A percentile compares a stretch with the other conserved stretches of the same genome.
phyloP scores from a whole-genome alignment of 306 rosid species.

The Castanea mollissima region DNA sequence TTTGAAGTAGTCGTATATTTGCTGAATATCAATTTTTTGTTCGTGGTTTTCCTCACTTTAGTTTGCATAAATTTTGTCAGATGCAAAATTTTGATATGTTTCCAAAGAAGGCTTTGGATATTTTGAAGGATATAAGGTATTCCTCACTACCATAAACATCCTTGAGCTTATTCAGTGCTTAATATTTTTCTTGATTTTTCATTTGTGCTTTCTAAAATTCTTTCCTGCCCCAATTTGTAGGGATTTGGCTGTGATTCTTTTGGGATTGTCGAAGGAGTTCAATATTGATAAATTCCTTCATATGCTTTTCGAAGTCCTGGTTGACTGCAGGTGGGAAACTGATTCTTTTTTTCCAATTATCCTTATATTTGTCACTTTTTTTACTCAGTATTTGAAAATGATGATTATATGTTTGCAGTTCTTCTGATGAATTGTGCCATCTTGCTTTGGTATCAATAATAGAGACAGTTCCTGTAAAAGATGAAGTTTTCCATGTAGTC shows the following conservation, averaged over 20 bases:
- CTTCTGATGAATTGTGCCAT: conserved; percentile 54
- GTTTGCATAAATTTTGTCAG: conserved; percentile 40
- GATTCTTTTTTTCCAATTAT: conserved; percentile 6
- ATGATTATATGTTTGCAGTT: conserved; percentile 51
- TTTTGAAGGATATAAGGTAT: conserved; percentile 71
- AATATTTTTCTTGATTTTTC: conserved; percentile 9
- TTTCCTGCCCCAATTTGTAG: conserved; percentile 38
- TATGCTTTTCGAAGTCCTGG: conserved; percentile 71
- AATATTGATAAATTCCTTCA: conserved; percentile 65
- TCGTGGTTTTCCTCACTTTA: conserved; percentile 19
- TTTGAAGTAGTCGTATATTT: not conserved
- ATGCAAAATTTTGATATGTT: conserved; percentile 61
- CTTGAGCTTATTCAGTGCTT: conserved; percentile 1
- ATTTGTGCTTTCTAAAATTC: conserved; percentile 16
- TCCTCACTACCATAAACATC: conserved; percentile 16
- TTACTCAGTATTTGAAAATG: conserved; percentile 23
- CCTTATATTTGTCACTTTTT: not conserved
- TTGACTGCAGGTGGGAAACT: conserved; percentile 64
- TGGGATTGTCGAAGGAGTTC: conserved; percentile 67
- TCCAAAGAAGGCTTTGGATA: conserved; percentile 67
- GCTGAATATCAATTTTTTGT: not conserved
- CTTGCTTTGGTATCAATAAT: conserved; percentile 62
- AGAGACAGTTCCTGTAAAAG: conserved; percentile 55
- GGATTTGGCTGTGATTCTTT: conserved; percentile 58
- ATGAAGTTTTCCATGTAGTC: conserved; percentile 53